Conservation (phyloP, 2,329 filamentous ascomycete species). For the Ophiostoma ulmi region DNA sequence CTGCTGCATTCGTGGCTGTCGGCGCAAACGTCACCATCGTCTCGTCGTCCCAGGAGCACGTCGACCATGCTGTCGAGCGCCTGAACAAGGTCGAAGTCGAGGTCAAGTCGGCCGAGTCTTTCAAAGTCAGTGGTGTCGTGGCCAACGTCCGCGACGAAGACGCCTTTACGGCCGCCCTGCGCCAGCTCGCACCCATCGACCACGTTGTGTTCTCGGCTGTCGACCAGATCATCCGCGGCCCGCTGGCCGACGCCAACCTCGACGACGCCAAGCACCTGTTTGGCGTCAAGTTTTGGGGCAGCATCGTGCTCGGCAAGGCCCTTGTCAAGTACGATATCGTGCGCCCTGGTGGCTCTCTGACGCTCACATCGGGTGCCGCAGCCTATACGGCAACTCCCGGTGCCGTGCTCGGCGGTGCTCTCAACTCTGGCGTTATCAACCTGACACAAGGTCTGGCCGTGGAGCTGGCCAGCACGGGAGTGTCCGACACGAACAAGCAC, state of each 20-base stretch:
- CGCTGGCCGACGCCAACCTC: conserved; percentile 34
- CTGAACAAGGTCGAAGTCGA: conserved; percentile 27
- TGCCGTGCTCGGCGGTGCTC: conserved; percentile 34
- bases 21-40: conserved; percentile 36
- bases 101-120: conserved; percentile 9
- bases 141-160: conserved; percentile 37
- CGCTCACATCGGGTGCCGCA: conserved; percentile 37
- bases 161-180: conserved; percentile 33
- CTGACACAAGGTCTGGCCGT: conserved; percentile 31
- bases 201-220: conserved; percentile 39
- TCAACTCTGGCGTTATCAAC: conserved; percentile 33
- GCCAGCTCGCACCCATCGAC: conserved; percentile 35
- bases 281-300: conserved; percentile 40
- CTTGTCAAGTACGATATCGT: conserved; percentile 37
- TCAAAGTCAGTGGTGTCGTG: conserved; percentile 29
- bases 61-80: conserved; percentile 33
- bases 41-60: conserved; percentile 34
- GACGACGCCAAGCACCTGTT: conserved; percentile 36
- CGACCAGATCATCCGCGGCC: conserved; percentile 38
- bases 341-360: conserved; percentile 36
- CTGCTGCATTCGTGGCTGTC: conserved; percentile 36
- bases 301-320: conserved; percentile 36
- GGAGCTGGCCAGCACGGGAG: conserved; percentile 27
- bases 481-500: conserved; percentile 2
- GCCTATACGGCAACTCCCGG: conserved; percentile 34